Percentiles rank a stretch among this genome's conserved stretches.
Conservation (phyloP, 192 early-diverging fungal species). For the Coemansia sp. region DNA sequence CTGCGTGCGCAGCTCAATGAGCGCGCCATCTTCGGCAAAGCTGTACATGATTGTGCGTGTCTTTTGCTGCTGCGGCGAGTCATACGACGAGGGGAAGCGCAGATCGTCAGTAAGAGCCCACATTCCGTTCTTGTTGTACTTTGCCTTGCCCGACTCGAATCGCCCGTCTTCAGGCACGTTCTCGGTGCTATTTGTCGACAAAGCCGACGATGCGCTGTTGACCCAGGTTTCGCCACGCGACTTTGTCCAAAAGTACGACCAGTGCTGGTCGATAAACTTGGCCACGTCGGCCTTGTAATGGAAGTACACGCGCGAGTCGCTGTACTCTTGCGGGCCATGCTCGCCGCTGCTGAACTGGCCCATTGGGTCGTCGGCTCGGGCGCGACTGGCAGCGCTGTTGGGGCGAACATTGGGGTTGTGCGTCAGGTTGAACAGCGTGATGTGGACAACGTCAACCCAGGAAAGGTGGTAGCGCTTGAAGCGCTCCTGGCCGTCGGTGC, state of each 20-base stretch:
- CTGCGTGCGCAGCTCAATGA: conserved; percentile 44
- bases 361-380: conserved; percentile 25
- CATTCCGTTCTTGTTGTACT: conserved; percentile 55
- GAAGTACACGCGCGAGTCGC: conserved; percentile 48
- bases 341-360: conserved; percentile 48
- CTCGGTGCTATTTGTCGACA: conserved; percentile 55
- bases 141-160: conserved; percentile 55
- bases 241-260: conserved; percentile 66
- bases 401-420: conserved; percentile 40
- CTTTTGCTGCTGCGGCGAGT: conserved; percentile 52
- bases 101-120: conserved; percentile 51
- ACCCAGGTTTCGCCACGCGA: conserved; percentile 58
- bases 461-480: conserved; percentile 57
- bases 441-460: conserved; percentile 65
- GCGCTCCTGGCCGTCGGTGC: conserved; percentile 53
- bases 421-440: conserved; percentile 62
- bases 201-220: conserved; percentile 56
- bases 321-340: conserved; percentile 51
- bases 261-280: conserved; percentile 63
- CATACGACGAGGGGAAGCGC: conserved; percentile 51
- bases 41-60: conserved; percentile 47
- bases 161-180: conserved; percentile 53
- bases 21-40: conserved; percentile 48
- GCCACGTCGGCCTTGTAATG: conserved; percentile 62
- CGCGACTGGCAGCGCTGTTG: conserved; percentile 7